phyloP scores from a whole-genome alignment of 495 filamentous ascomycete species.

The Talaromyces proteolyticus region DNA sequence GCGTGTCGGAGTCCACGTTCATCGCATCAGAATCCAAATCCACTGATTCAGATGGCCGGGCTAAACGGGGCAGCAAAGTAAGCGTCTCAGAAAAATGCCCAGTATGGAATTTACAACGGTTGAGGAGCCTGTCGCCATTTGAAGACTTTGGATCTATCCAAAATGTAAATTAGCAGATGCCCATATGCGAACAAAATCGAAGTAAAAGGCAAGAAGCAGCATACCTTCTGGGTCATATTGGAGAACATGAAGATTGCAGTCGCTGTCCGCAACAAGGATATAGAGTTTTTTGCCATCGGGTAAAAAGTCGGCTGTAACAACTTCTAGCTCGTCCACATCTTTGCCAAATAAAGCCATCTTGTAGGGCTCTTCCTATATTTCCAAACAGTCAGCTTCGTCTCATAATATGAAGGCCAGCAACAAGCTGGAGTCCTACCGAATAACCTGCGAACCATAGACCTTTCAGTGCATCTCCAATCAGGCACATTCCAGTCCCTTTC shows the following conservation, averaged over 20 bases:
- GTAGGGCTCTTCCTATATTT: constrained; percentile 73
- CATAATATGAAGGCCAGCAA: not conserved
- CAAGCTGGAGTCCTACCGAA: constrained; percentile 44
- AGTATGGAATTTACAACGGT: constrained; percentile 79
- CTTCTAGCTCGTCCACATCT: constrained; percentile 66
- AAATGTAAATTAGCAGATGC: constrained; percentile 6
- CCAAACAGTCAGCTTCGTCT: not conserved
- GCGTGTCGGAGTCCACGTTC: constrained; percentile 19
- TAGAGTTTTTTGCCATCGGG: constrained; percentile 79
- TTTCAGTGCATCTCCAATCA: constrained; percentile 85
- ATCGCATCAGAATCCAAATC: constrained; percentile 31
- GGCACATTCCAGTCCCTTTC: constrained; percentile 71
- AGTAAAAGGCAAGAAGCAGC: constrained; percentile 12
- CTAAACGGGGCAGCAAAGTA: constrained; percentile 65
- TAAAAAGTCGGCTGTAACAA: constrained; percentile 79
- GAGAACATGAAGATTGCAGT: constrained; percentile 78
- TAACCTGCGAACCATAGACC: constrained; percentile 94
- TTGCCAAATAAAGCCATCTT: constrained; percentile 94
- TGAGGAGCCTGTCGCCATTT: constrained; percentile 79
- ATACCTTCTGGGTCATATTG: constrained; percentile 90
- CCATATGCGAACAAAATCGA: constrained; percentile 5
- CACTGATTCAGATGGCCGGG: constrained; percentile 35
- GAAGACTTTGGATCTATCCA: constrained; percentile 82
- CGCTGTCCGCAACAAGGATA: constrained; percentile 76
- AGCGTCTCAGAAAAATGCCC: constrained; percentile 70